Evolutionary conservation across 148 eudicot genomes (phyloP).

Genomic region (Vaccinium darrowii): DNA sequence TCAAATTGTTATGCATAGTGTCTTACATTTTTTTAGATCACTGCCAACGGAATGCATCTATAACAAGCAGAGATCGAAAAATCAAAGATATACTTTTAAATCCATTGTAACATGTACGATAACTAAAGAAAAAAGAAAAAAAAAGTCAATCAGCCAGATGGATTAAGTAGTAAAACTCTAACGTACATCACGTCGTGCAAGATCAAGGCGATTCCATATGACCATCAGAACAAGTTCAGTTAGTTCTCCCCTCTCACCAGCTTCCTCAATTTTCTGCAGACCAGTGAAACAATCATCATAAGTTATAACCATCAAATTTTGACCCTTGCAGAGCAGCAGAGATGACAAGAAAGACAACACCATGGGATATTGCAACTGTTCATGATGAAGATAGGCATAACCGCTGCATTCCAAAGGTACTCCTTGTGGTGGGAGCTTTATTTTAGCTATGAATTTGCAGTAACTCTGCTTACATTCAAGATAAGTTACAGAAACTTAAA

Average conservation of each 20-base stretch:
- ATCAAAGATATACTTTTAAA: neutral
- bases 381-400: neutral
- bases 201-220: conserved; percentile 99
- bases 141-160: neutral
- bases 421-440: neutral
- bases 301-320: neutral
- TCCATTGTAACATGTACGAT: neutral
- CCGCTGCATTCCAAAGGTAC: neutral
- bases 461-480: neutral
- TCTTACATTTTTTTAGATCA: neutral
- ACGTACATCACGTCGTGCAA: conserved; percentile 95
- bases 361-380: neutral
- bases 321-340: neutral
- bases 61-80: neutral
- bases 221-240: conserved; percentile 83
- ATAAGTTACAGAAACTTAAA: neutral
- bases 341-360: conserved; percentile 1
- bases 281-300: conserved; percentile 8
- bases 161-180: conserved; percentile 3
- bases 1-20: neutral
- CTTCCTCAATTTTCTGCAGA: conserved; percentile 93
- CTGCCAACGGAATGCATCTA: conserved; percentile 2
- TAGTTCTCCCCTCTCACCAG: conserved; percentile 94
- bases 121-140: neutral
- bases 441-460: neutral